These are phyloP conservation scores for Voacanga thouarsii DNA, from an alignment of 257 asterid genomes.

Conservation along the genomic window DNA sequence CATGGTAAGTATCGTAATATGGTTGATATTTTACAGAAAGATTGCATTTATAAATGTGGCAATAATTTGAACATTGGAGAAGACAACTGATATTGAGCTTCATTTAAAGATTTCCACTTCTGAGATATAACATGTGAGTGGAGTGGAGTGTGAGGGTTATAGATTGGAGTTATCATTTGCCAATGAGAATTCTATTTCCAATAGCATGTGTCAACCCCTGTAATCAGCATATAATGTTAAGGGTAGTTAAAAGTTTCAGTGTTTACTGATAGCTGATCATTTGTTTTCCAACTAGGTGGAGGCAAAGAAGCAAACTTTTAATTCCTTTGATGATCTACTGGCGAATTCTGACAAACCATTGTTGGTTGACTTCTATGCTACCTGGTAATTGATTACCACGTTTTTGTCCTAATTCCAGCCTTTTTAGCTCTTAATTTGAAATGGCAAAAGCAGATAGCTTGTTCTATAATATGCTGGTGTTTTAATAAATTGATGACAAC, in stretches of 20 bases:
- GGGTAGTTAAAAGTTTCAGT: not conserved
- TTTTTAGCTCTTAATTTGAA: not conserved
- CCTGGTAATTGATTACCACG: constrained; percentile 55
- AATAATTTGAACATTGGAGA: not conserved
- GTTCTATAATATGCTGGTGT: no score
- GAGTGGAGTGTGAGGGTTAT: not conserved
- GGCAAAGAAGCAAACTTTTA: constrained; percentile 78
- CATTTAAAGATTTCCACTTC: not conserved
- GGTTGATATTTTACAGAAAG: not conserved
- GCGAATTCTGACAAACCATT: constrained; percentile 77
- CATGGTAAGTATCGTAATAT: not conserved
- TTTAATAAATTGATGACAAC: not conserved
- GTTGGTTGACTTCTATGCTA: constrained; percentile 93
- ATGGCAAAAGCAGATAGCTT: not conserved
- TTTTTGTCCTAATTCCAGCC: not conserved
- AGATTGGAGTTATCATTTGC: not conserved
- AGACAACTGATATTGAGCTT: not conserved
- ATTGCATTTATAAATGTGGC: not conserved
- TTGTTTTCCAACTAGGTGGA: constrained; percentile 56
- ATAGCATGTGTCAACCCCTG: not conserved
- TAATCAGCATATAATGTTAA: not conserved
- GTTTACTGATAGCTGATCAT: not conserved
- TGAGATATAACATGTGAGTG: not conserved
- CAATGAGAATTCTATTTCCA: no score
- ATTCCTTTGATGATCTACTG: constrained; percentile 74